phyloP scores from a whole-genome alignment of 2,329 filamentous ascomycete genomes.

The Parasarocladium wereldwijsianum region DNA sequence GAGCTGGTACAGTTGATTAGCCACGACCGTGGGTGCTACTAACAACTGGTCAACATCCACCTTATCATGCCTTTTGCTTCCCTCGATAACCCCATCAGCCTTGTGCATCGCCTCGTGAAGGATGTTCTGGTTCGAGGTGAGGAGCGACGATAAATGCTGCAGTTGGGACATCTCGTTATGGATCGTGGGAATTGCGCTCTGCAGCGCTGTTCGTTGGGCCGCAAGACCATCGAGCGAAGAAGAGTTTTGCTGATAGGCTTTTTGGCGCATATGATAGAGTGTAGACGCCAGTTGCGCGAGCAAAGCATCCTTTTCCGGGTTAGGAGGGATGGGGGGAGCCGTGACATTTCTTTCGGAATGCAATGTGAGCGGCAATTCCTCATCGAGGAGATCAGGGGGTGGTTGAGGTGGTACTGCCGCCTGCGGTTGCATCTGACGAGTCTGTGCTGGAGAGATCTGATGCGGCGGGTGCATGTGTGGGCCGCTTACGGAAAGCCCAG shows the following conservation, averaged over 20 bases:
- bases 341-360: constrained; percentile 36
- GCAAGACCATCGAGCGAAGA: constrained; percentile 60
- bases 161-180: constrained; percentile 62
- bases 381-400: constrained; percentile 39
- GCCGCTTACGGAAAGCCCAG: too few relatives aligned
- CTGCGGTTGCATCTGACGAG: constrained; percentile 9
- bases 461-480: too few relatives aligned
- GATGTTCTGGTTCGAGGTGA: constrained; percentile 65
- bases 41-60: constrained; percentile 81
- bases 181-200: constrained; percentile 51
- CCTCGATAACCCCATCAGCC: constrained; percentile 64
- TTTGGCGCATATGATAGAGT: constrained; percentile 53
- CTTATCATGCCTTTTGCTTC: constrained; percentile 51
- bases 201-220: constrained; percentile 67
- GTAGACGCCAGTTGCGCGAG: constrained; percentile 60
- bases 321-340: constrained; percentile 80
- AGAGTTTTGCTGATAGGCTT: constrained; percentile 56
- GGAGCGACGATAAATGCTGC: constrained; percentile 51
- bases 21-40: constrained; percentile 86
- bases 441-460: constrained; percentile 7
- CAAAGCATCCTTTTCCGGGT: constrained; percentile 87
- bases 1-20: constrained; percentile 78
- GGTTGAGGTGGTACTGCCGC: constrained; percentile 16
- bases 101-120: constrained; percentile 63
- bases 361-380: constrained; percentile 36